A percentile compares a stretch with the other conserved stretches of the same genome.
These are phyloP conservation scores for Tuber brumale DNA, from an alignment of 495 filamentous ascomycete species.

Conservation along the genomic window DNA sequence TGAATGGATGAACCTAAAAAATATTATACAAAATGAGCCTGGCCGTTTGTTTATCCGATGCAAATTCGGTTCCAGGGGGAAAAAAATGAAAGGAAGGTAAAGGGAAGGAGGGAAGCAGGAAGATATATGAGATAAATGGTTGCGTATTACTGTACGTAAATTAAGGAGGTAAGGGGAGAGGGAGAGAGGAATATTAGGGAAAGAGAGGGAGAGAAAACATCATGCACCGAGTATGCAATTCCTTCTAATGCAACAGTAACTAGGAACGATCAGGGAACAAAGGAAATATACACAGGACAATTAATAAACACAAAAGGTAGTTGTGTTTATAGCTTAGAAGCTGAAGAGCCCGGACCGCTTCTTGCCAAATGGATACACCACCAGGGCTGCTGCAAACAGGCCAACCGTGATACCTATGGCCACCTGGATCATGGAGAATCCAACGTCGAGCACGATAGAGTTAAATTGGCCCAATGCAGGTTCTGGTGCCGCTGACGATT, in stretches of 20 bases:
- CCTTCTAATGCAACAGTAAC: neutral
- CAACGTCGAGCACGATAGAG: slow-evolving; percentile 72
- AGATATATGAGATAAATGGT: neutral
- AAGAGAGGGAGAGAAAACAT: neutral
- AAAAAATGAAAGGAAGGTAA: neutral
- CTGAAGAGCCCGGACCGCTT: slow-evolving; percentile 82
- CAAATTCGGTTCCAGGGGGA: neutral
- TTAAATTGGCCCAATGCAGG: slow-evolving; percentile 44
- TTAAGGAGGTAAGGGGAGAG: too few species aligned
- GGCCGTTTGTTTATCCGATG: neutral
- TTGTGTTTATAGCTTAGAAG: slow-evolving; percentile 51
- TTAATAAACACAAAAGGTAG: neutral
- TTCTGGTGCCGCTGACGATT: slow-evolving; percentile 39
- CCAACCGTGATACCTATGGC: slow-evolving; percentile 92
- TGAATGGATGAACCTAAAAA: slow-evolving; percentile 5
- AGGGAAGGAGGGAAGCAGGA: neutral
- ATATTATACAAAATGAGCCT: neutral
- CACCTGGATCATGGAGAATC: slow-evolving; percentile 81
- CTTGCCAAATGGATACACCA: slow-evolving; percentile 90
- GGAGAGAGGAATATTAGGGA: neutral
- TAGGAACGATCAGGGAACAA: neutral
- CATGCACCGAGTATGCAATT: neutral
- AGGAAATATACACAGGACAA: neutral
- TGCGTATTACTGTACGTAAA: neutral
- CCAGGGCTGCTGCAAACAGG: slow-evolving; percentile 73